A percentile compares a stretch with the other conserved stretches of the same genome.
Conservation (phyloP, 257 asterid genomes). For the Schizonepeta tenuifolia region DNA sequence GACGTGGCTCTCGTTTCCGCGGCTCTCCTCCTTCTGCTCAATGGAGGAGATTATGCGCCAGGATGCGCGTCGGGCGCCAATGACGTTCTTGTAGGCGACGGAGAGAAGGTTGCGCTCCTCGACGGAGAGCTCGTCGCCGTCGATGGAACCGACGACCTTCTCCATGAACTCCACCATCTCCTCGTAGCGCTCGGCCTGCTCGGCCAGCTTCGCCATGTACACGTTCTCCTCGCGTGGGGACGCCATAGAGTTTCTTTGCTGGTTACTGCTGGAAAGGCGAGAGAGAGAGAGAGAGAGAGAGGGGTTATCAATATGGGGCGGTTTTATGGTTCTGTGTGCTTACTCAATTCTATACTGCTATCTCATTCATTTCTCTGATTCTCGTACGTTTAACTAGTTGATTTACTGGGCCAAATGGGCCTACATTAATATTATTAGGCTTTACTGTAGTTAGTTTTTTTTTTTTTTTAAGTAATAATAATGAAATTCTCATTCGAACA, state of each 20-base stretch:
- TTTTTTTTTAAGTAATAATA: no score
- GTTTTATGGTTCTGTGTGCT: slow-evolving; percentile 30
- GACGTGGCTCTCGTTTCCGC: slow-evolving; percentile 61
- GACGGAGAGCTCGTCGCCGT: slow-evolving; percentile 59
- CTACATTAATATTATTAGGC: background rate
- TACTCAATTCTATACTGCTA: background rate
- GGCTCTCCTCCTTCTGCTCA: slow-evolving; percentile 66
- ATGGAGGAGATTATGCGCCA: slow-evolving; percentile 60
- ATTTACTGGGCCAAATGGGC: background rate
- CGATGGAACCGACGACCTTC: slow-evolving; percentile 72
- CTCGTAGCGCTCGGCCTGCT: slow-evolving; percentile 92
- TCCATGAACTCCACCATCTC: slow-evolving; percentile 97
- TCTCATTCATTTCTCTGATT: no score
- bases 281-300: slow-evolving; percentile 23
- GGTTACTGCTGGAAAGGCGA: slow-evolving; percentile 19
- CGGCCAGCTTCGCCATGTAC: slow-evolving; percentile 90
- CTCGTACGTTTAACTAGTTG: no score
- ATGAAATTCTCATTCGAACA: no score
- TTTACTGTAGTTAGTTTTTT: no score
- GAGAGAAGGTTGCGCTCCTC: slow-evolving; percentile 67
- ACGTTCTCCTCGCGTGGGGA: slow-evolving; percentile 84
- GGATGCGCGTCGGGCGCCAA: slow-evolving; percentile 63
- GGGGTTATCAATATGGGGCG: slow-evolving; percentile 16
- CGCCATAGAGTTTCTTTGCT: slow-evolving; percentile 50
- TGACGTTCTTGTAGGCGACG: slow-evolving; percentile 62